Conservation (phyloP, 2,329 filamentous ascomycete species). For the Fusarium torulosum region DNA sequence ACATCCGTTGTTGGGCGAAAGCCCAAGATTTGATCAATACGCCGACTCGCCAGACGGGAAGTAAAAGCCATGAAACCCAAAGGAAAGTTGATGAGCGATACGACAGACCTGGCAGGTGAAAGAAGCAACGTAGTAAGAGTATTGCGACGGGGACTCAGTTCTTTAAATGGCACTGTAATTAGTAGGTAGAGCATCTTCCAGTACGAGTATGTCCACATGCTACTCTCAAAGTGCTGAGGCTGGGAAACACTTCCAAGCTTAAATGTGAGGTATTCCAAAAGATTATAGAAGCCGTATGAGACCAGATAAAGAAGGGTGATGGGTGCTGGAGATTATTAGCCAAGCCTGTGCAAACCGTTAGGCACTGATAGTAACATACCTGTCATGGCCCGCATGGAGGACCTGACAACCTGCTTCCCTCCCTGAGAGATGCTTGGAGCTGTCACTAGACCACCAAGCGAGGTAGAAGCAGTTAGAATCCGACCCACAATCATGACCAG, state of each 20-base stretch:
- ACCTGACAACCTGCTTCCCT: not conserved
- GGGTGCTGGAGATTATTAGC: not conserved
- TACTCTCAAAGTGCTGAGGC: not conserved
- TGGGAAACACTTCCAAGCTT: not conserved
- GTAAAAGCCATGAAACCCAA: no score
- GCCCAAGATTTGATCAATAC: not conserved
- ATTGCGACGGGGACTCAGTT: not conserved
- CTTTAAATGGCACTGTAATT: not conserved
- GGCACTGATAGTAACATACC: not conserved
- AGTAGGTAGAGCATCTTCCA: not conserved
- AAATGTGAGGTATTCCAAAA: not conserved
- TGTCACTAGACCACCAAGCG: rapidly evolving
- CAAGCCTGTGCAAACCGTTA: not conserved
- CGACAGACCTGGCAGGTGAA: not conserved
- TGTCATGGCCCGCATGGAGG: not conserved
- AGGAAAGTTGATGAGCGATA: not conserved
- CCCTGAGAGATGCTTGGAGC: not conserved
- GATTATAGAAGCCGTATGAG: not conserved
- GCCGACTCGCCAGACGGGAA: no score
- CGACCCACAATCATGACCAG: not conserved
- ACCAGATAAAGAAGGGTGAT: not conserved
- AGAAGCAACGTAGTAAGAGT: not conserved
- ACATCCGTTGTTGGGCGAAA: not conserved
- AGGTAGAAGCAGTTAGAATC: not conserved
- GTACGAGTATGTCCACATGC: not conserved